phyloP scores from a whole-genome alignment of 352 stramenopile genomes.

The Phytophthora palmivora region DNA sequence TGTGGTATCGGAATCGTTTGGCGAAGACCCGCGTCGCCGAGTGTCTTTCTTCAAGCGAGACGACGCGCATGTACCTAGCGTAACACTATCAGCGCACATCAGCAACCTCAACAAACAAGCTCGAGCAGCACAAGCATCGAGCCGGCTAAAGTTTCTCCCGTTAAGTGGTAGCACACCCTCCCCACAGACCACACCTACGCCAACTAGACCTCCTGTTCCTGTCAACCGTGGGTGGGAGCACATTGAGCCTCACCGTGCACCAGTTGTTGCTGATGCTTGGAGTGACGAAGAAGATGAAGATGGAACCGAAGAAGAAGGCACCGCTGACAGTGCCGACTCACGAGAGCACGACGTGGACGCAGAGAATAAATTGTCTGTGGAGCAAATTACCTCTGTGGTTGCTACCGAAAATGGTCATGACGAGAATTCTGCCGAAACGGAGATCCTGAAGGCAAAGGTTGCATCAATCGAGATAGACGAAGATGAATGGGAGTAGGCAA shows the following conservation, averaged over 20 bases:
- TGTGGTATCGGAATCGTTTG: slow-evolving; percentile 80
- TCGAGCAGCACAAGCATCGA: slow-evolving; percentile 32
- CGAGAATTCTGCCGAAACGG: slow-evolving; percentile 3
- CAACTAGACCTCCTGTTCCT: slow-evolving; percentile 34
- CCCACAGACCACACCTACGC: slow-evolving; percentile 21
- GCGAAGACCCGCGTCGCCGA: slow-evolving; percentile 69
- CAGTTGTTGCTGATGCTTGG: slow-evolving; percentile 72
- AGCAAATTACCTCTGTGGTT: not conserved
- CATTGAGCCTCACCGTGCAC: slow-evolving; percentile 53
- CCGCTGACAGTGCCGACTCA: slow-evolving; percentile 8
- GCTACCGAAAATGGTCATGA: slow-evolving; percentile 12
- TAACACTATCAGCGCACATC: slow-evolving; percentile 68
- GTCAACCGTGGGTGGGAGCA: slow-evolving; percentile 78
- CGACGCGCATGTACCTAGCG: slow-evolving; percentile 49
- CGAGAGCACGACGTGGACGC: slow-evolving; percentile 20
- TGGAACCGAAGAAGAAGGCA: slow-evolving; percentile 27
- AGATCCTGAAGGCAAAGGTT: slow-evolving; percentile 33
- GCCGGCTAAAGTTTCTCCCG: slow-evolving; percentile 65
- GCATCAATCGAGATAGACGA: slow-evolving; percentile 36
- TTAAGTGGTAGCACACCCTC: slow-evolving; percentile 43
- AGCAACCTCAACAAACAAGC: slow-evolving; percentile 40
- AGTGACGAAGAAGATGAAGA: slow-evolving; percentile 72
- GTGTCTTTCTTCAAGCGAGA: slow-evolving; percentile 84
- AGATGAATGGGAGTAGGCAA: slow-evolving; percentile 35
- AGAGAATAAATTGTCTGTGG: slow-evolving; percentile 13